A percentile compares a stretch with the other conserved stretches of the same genome.
These are phyloP conservation scores for Fragaria nilgerrensis DNA, from an alignment of 306 rosid species.

Conservation along the genomic window DNA sequence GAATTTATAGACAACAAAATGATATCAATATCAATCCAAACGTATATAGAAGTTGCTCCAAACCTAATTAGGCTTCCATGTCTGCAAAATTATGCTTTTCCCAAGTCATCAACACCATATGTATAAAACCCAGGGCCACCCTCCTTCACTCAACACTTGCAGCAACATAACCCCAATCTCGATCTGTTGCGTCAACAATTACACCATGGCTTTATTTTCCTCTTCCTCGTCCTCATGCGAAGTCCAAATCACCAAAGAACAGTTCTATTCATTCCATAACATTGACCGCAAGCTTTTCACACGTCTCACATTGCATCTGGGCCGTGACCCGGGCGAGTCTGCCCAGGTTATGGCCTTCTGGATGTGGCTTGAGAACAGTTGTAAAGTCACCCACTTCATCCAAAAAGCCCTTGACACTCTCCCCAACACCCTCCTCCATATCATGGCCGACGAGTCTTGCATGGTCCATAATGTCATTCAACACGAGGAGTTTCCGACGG, in stretches of 20 bases:
- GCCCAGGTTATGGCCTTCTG: conserved; percentile 52
- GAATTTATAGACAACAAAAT: too few relatives aligned
- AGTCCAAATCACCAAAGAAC: conserved; percentile 34
- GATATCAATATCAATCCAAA: too few relatives aligned
- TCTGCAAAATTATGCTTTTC: neutral
- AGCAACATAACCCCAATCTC: neutral
- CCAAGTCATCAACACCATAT: neutral
- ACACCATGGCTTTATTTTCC: conserved; percentile 16
- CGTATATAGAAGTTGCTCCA: too few relatives aligned
- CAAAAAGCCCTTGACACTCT: conserved; percentile 23
- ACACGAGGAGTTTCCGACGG: conserved; percentile 13
- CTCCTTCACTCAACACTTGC: neutral
- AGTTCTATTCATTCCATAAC: conserved; percentile 49
- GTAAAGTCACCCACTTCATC: conserved; percentile 11
- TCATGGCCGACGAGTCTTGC: conserved; percentile 37
- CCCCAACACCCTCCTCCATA: conserved; percentile 24
- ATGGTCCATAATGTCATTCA: conserved; percentile 37
- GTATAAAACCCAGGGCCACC: neutral
- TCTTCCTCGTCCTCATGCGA: neutral
- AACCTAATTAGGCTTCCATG: neutral
- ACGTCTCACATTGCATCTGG: conserved; percentile 32
- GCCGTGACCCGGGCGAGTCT: conserved; percentile 40
- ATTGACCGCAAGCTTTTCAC: conserved; percentile 53
- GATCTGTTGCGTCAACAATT: neutral
- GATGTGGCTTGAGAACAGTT: conserved; percentile 50